Percentiles rank a stretch among this genome's conserved stretches.
phyloP scores from a whole-genome alignment of 805 yeast genomes.

The Wickerhamiella dianesei region DNA sequence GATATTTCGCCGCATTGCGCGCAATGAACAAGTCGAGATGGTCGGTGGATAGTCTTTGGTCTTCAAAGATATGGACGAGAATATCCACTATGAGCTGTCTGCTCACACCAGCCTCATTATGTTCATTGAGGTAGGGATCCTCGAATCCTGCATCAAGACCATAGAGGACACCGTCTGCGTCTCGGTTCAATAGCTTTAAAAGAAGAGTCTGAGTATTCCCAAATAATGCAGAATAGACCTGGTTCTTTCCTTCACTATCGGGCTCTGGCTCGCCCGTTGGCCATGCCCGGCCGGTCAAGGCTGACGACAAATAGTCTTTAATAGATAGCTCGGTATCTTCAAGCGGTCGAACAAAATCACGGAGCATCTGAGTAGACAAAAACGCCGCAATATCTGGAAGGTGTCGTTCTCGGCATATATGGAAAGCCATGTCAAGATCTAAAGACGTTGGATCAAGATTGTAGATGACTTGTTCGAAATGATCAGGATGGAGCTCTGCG shows the following conservation, averaged over 20 bases:
- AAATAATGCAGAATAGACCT: slow-evolving; percentile 45
- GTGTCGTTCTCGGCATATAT: slow-evolving; percentile 41
- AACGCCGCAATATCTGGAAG: slow-evolving; percentile 52
- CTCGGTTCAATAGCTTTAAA: not conserved
- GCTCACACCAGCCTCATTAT: slow-evolving; percentile 33
- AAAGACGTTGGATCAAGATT: slow-evolving; percentile 50
- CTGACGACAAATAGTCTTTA: slow-evolving; percentile 42
- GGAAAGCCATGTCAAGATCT: slow-evolving; percentile 66
- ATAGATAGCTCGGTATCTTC: slow-evolving; percentile 5
- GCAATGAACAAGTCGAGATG: slow-evolving; percentile 59
- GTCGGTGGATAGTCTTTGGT: slow-evolving; percentile 18
- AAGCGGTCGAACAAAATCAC: slow-evolving; percentile 42
- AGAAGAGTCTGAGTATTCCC: slow-evolving; percentile 24
- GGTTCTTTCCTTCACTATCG: slow-evolving; percentile 31
- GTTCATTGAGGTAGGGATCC: slow-evolving; percentile 59
- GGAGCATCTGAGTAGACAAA: slow-evolving; percentile 56
- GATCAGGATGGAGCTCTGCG: slow-evolving; percentile 36
- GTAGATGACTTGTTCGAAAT: slow-evolving; percentile 58
- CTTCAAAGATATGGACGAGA: slow-evolving; percentile 33
- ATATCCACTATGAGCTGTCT: slow-evolving; percentile 72
- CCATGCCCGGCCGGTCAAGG: slow-evolving; percentile 64
- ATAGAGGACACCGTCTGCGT: slow-evolving; percentile 37
- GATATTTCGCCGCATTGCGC: slow-evolving; percentile 69
- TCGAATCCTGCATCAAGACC: slow-evolving; percentile 75
- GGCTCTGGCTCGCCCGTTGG: slow-evolving; percentile 42